Evolutionary conservation across 2,329 filamentous ascomycete genomes (phyloP), one percentile per base, ranked within the genome.

Genomic region (Trichoderma semiorbis): DNA sequence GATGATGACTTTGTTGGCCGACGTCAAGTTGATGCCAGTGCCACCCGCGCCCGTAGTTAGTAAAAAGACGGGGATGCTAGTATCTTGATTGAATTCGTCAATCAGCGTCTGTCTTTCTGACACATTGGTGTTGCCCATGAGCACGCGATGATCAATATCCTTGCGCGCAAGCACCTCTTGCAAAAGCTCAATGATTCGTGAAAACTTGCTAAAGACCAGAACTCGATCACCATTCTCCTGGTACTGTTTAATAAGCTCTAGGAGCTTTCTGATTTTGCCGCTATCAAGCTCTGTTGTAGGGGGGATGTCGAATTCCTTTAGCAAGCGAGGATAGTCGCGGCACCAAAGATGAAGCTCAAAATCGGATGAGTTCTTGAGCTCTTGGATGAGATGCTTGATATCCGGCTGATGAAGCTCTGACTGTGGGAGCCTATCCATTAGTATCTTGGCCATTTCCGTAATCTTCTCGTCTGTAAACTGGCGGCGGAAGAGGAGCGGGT

Each of bases 1-100:
- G 78, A 99, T 96, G 81, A 99, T 90, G 76, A 99, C 95, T 82
- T 98, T 98, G 84, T 98, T 98, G 5, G 96, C 96, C 43, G 92
- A 93, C 8, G 95, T 96, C 69, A 99, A 84, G 81, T 99, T 99
- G 84, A 99, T 97, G 53, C 96, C 96, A 0, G 95, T 96, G n/a
- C 96, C 96, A 67, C 96, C 96, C 0, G 95, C 95, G 73, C 94
- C 95, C 0, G 96, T 99, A 1, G 93, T 96, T 7, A 99, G 88
- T 75, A 99, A 88, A 81, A 99, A 99, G 0, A 97, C 94, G 0
- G 94, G 92, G 67, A 98, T 97, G 2, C 87, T 85, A 0, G 87
- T 83, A 78, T 97, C 89, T 3, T 88, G 83, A 76, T 94, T 92
- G 85, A 97, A 99, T 57, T 92, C 87, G 80, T 99, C 93, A 75